These are phyloP conservation scores for Penicillium hesseltinei DNA, from an alignment of 2,329 filamentous ascomycete species.

Conservation along the genomic window DNA sequence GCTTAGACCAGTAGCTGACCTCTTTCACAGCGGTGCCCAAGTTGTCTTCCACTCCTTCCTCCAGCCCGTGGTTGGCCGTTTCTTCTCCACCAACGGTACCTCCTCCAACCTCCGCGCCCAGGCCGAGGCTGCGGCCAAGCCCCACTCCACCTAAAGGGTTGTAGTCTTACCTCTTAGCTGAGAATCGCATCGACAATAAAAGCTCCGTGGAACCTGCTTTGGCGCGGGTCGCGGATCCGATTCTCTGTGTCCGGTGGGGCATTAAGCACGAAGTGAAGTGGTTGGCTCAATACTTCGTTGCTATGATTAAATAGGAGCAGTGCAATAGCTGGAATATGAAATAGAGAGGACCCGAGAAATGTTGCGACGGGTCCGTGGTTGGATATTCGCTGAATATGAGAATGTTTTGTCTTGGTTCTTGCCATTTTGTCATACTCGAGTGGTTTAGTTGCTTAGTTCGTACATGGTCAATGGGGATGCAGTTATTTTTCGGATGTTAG, in stretches of 20 bases:
- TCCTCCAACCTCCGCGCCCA: constrained; percentile 85
- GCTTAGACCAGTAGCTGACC: constrained; percentile 3
- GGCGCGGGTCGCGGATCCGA: constrained; percentile 18
- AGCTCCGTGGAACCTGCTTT: constrained; percentile 5
- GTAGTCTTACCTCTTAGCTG: constrained; percentile 11
- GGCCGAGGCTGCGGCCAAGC: constrained; percentile 66
- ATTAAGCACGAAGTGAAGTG: not conserved
- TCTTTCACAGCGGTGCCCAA: constrained; percentile 73
- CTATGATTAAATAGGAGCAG: constrained; percentile 16
- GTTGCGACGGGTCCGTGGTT: constrained; percentile 8
- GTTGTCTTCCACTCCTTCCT: constrained; percentile 96
- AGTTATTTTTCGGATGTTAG: not conserved
- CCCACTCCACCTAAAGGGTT: constrained; percentile 60
- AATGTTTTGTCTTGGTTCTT: constrained; percentile 6
- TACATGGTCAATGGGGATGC: not conserved
- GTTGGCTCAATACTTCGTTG: constrained; percentile 5
- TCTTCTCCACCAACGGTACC: constrained; percentile 76
- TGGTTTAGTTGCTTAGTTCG: constrained; percentile 1
- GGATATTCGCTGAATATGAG: constrained; percentile 7
- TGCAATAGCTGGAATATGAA: constrained; percentile 5
- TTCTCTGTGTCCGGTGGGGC: constrained; percentile 12
- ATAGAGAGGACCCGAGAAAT: constrained; percentile 9
- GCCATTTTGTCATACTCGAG: not conserved
- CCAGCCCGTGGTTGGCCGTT: constrained; percentile 84
- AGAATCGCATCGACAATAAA: constrained; percentile 25